Percentiles rank a stretch among this genome's conserved stretches.
Evolutionary conservation across 2,329 filamentous ascomycete species (phyloP).

Genomic region (Aureobasidium sp.): DNA sequence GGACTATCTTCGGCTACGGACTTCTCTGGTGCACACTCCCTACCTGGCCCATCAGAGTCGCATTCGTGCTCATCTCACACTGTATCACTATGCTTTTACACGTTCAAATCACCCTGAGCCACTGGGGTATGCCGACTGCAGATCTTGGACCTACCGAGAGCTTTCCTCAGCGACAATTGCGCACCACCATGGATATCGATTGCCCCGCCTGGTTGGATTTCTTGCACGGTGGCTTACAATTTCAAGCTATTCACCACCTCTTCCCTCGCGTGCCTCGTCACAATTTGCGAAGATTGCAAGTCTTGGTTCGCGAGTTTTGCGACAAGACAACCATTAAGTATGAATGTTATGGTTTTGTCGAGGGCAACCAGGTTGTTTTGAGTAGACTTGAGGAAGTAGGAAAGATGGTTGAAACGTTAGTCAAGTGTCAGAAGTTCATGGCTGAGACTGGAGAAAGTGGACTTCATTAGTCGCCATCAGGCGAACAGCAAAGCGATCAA

Average conservation of each 20-base stretch:
- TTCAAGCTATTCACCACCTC: slow-evolving; percentile 64
- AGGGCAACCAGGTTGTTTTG: slow-evolving; percentile 55
- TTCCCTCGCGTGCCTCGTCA: slow-evolving; percentile 63
- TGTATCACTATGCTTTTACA: slow-evolving; percentile 61
- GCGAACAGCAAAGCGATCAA: too few relatives aligned
- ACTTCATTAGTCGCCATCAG: slow-evolving; percentile 15
- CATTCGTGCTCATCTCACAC: slow-evolving; percentile 62
- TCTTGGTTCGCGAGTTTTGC: slow-evolving; percentile 56
- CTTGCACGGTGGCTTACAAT: slow-evolving; percentile 65
- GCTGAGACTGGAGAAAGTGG: slow-evolving; percentile 26
- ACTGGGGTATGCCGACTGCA: slow-evolving; percentile 64
- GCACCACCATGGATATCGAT: slow-evolving; percentile 68
- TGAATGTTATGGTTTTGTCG: slow-evolving; percentile 53
- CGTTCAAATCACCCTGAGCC: slow-evolving; percentile 64
- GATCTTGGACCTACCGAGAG: slow-evolving; percentile 59
- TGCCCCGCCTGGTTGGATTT: slow-evolving; percentile 67
- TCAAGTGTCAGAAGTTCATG: slow-evolving; percentile 46
- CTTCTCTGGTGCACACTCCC: slow-evolving; percentile 68
- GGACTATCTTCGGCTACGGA: slow-evolving; percentile 80
- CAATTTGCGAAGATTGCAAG: slow-evolving; percentile 56
- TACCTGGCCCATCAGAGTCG: slow-evolving; percentile 58
- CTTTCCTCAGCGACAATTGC: slow-evolving; percentile 61
- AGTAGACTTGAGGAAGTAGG: slow-evolving; percentile 51
- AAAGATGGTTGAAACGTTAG: slow-evolving; percentile 53
- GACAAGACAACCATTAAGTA: slow-evolving; percentile 58